Evolutionary conservation across 225 moss, liverwort and hornwort species (phyloP).

Genomic region (Polytrichum commune): DNA sequence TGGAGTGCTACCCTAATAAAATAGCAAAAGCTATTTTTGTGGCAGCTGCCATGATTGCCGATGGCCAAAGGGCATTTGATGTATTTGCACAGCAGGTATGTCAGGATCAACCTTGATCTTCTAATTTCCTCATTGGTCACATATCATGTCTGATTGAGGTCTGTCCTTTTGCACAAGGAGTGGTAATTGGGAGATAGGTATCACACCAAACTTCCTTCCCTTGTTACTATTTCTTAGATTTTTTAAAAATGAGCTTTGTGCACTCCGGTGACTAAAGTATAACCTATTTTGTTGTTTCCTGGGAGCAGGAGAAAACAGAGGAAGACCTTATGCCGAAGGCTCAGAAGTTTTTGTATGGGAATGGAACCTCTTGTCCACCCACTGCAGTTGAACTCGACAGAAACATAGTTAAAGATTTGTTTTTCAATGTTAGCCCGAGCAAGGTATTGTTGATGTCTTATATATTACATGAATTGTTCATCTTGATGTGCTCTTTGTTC

Average conservation of each 20-base stretch:
- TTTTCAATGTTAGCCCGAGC: slow-evolving; percentile 84
- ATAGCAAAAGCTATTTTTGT: slow-evolving; percentile 55
- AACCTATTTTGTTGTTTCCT: not conserved
- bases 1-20: slow-evolving; percentile 48
- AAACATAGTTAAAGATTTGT: slow-evolving; percentile 70
- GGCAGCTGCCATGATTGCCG: slow-evolving; percentile 50
- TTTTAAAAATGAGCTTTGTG: too few relatives aligned
- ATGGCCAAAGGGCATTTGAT: slow-evolving; percentile 81
- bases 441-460: slow-evolving; percentile 48
- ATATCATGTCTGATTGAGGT: too few relatives aligned
- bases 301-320: slow-evolving; percentile 34
- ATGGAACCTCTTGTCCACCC: slow-evolving; percentile 62
- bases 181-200: too few relatives aligned
- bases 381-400: slow-evolving; percentile 88
- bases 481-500: too few relatives aligned
- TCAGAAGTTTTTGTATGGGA: slow-evolving; percentile 74
- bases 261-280: too few relatives aligned
- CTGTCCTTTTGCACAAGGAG: too few relatives aligned
- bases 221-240: not conserved
- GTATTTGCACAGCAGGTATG: slow-evolving; percentile 79
- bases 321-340: slow-evolving; percentile 75
- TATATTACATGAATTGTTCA: not conserved
- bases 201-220: too few relatives aligned
- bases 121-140: too few relatives aligned
- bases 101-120: too few relatives aligned